A percentile compares a stretch with the other conserved stretches of the same genome.
Conservation (phyloP, 148 eudicot species). For the Limonium bicolor region DNA sequence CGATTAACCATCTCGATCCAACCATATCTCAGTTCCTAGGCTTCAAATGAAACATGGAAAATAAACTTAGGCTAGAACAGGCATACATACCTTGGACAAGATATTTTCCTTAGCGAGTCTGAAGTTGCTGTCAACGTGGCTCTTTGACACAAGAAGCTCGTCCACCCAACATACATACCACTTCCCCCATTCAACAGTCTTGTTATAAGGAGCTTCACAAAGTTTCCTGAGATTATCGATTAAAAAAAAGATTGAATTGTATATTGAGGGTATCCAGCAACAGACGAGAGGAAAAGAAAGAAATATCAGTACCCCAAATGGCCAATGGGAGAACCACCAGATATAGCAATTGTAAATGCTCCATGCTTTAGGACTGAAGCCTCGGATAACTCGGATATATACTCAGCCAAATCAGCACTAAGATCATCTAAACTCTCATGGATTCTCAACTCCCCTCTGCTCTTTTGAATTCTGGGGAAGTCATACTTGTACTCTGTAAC, state of each 20-base stretch:
- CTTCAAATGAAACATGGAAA: no score
- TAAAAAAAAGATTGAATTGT: constrained; percentile 3
- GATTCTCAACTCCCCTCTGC: constrained; percentile 67
- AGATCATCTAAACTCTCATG: constrained; percentile 65
- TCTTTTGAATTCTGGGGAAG: constrained; percentile 33
- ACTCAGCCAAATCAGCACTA: constrained; percentile 68
- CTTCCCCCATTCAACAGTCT: constrained; percentile 83
- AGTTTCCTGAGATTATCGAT: constrained; percentile 44
- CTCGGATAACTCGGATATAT: constrained; percentile 76
- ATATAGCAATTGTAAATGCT: constrained; percentile 65
- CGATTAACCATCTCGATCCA: no score
- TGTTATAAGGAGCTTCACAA: constrained; percentile 64
- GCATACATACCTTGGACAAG: constrained; percentile 77
- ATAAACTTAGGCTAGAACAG: no score
- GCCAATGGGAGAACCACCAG: constrained; percentile 81
- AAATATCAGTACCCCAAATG: constrained; percentile 45
- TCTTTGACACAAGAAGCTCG: constrained; percentile 81
- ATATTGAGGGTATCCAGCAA: constrained; percentile 3
- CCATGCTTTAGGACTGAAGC: constrained; percentile 72
- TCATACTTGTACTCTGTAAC: no score
- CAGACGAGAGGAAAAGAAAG: neutral
- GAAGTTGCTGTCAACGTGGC: constrained; percentile 72
- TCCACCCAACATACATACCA: constrained; percentile 93
- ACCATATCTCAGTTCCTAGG: no score
- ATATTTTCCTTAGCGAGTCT: constrained; percentile 70